Evolutionary conservation across 2,329 filamentous ascomycete genomes (phyloP), one percentile per base, ranked within the genome.

Genomic region (Fulvia fulva): DNA sequence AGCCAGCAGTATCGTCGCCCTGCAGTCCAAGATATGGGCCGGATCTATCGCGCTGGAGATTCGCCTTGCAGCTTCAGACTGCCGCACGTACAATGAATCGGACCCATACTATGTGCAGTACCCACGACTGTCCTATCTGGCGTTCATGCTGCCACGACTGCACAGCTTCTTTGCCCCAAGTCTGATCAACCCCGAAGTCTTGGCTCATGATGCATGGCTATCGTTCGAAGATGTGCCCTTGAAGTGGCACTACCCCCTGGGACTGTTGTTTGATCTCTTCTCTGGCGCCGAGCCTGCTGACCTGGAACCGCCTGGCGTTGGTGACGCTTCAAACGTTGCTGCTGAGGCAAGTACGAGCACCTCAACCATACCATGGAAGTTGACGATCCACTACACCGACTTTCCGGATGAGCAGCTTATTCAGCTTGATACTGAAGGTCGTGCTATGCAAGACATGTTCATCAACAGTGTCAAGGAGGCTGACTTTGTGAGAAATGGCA

Each of bases 401-500:
- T 84, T 80, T 71, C 84, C 83, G 0, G 74, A 78, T 8, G 80
- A 85, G 50, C 81, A 84, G 12, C 80, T 87, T 21, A 77, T 86
- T 16, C 77, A 74, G 5, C 78, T 85, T 4, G 84, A 87, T 66
- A 71, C 73, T 0, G 77, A 80, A 23, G 80, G 79, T 23, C 80
- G 79, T 65, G 77, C 81, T 2, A 76, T 86, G 69, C 82, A 85
- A 60, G 87, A 89, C 70, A 79, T 84, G 0, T 89, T 84, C 68
- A 85, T 87, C 55, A 88, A 89, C 64, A 84, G 80, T 53, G 86
- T 89, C 61, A 89, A 89, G 70, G 87, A 89, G 69, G 91, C 92
- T 28, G 91, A 96, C 74, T 96, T 91, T 66, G 79, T 96, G 52
- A 85, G 92, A 53, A 93, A 94, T 66, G 91, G 91, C 46, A 94